A percentile compares a stretch with the other conserved stretches of the same genome.
Conservation (phyloP, 371 early-diverging fungal species). For the Ordospora colligata region DNA sequence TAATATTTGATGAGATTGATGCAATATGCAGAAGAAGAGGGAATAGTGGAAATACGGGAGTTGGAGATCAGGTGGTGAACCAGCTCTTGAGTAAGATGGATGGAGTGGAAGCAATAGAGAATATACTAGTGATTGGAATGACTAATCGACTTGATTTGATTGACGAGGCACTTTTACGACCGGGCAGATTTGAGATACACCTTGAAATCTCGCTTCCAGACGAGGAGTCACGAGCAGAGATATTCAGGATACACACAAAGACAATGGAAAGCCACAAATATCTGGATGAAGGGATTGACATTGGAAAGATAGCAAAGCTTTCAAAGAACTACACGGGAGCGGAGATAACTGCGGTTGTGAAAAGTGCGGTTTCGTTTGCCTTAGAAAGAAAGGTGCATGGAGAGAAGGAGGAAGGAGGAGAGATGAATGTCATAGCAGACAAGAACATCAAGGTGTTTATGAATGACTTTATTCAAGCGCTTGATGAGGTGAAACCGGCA, state of each 20-base stretch:
- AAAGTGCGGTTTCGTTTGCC: constrained; percentile 94
- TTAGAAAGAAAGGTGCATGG: constrained; percentile 85
- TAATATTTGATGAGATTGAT: constrained; percentile 98
- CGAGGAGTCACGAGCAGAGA: constrained; percentile 67
- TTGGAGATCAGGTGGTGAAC: constrained; percentile 95
- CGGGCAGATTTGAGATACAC: constrained; percentile 65
- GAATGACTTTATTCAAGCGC: constrained; percentile 80
- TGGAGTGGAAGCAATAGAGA: constrained; percentile 59
- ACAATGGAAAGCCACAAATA: constrained; percentile 76
- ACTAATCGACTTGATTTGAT: constrained; percentile 62
- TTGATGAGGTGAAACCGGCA: constrained; percentile 88
- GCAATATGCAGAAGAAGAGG: constrained; percentile 98
- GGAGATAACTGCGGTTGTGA: constrained; percentile 90
- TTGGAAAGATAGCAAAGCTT: constrained; percentile 73
- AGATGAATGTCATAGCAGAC: constrained; percentile 69
- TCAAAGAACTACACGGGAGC: constrained; percentile 99
- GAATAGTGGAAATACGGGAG: constrained; percentile 79
- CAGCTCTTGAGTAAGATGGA: constrained; percentile 83
- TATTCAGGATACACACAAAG: constrained; percentile 72
- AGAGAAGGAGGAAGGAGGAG: constrained; percentile 17
- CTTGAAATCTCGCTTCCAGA: constrained; percentile 67
- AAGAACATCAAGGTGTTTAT: constrained; percentile 72
- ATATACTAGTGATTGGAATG: constrained; percentile 63
- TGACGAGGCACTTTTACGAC: constrained; percentile 59
- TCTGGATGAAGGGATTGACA: constrained; percentile 73